Evolutionary conservation across 1,284 basidiomycete species (phyloP).

Genomic region (Exobasidium cylindrosporum): DNA sequence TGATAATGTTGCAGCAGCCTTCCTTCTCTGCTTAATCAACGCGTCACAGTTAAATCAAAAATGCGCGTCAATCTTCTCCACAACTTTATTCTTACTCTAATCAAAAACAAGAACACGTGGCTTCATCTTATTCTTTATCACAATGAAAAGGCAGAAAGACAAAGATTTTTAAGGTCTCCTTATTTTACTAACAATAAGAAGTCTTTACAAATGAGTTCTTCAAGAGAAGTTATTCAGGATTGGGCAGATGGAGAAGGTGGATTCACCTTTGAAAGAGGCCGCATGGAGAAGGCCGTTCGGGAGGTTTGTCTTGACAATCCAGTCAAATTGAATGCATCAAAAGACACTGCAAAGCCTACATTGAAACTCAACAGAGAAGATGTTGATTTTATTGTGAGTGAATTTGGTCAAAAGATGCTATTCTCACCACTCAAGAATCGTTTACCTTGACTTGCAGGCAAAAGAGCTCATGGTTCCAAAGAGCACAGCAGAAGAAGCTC

Average conservation of each 20-base stretch:
- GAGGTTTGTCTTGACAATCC: conserved; percentile 41
- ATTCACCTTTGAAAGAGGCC: conserved; percentile 45
- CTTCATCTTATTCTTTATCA: neutral
- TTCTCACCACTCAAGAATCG: too few relatives aligned
- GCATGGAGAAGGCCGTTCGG: conserved; percentile 44
- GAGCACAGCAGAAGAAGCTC: neutral
- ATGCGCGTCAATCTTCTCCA: too few relatives aligned
- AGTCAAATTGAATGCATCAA: conserved; percentile 19
- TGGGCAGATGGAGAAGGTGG: conserved; percentile 49
- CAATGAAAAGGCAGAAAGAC: neutral
- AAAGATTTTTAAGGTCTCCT: too few relatives aligned
- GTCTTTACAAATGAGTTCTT: too few relatives aligned
- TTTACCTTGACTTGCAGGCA: neutral
- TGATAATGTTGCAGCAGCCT: too few relatives aligned
- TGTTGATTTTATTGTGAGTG: conserved; percentile 40
- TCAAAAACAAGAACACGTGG: too few relatives aligned
- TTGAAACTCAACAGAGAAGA: conserved; percentile 46
- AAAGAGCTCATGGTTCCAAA: conserved; percentile 5
- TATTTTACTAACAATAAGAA: too few relatives aligned
- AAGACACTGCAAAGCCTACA: conserved; percentile 8
- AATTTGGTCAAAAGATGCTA: too few relatives aligned
- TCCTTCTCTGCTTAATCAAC: too few relatives aligned
- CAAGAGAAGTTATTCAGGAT: conserved; percentile 45
- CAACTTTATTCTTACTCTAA: too few relatives aligned
- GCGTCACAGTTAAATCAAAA: too few relatives aligned